Evolutionary conservation across 1,139 yeast genomes (phyloP).

Genomic region (Yamadazyma spencermartinsiae): DNA sequence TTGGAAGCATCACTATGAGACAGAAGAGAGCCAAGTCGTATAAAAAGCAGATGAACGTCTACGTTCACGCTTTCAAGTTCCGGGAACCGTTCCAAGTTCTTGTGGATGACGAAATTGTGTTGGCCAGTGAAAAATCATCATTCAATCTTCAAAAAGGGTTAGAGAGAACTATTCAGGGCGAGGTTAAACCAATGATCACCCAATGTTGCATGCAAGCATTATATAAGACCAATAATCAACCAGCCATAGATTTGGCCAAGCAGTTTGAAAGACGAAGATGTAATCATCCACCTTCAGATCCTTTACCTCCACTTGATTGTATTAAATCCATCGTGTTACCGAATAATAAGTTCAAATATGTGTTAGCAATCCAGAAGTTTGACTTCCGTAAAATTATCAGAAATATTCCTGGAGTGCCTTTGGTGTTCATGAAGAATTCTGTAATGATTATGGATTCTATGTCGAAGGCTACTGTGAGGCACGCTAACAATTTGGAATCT

Average conservation of each 20-base stretch:
- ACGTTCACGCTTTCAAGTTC: slow-evolving; percentile 83
- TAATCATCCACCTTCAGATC: slow-evolving; percentile 58
- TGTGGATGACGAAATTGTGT: slow-evolving; percentile 77
- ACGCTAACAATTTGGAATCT: slow-evolving; percentile 56
- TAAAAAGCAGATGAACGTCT: slow-evolving; percentile 86
- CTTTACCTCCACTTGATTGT: slow-evolving; percentile 74
- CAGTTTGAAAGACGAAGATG: slow-evolving; percentile 73
- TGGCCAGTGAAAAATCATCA: slow-evolving; percentile 63
- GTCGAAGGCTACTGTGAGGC: slow-evolving; percentile 65
- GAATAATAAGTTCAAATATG: slow-evolving; percentile 84
- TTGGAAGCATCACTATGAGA: slow-evolving; percentile 74
- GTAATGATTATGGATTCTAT: slow-evolving; percentile 97
- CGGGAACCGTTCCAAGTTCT: slow-evolving; percentile 90
- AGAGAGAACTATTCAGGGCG: slow-evolving; percentile 78
- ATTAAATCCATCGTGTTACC: slow-evolving; percentile 68
- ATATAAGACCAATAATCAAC: slow-evolving; percentile 68
- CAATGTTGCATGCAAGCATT: slow-evolving; percentile 92
- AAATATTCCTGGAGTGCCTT: slow-evolving; percentile 83
- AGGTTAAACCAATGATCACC: slow-evolving; percentile 90
- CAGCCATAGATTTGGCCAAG: slow-evolving; percentile 79
- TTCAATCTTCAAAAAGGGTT: slow-evolving; percentile 79
- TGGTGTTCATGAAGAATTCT: slow-evolving; percentile 81
- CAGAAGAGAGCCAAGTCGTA: slow-evolving; percentile 94
- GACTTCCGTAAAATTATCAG: slow-evolving; percentile 68
- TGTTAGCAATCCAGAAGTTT: slow-evolving; percentile 81